These are phyloP conservation scores for Pneumocystis carinii DNA, from an alignment of 1,139 yeast genomes.

Conservation along the genomic window DNA sequence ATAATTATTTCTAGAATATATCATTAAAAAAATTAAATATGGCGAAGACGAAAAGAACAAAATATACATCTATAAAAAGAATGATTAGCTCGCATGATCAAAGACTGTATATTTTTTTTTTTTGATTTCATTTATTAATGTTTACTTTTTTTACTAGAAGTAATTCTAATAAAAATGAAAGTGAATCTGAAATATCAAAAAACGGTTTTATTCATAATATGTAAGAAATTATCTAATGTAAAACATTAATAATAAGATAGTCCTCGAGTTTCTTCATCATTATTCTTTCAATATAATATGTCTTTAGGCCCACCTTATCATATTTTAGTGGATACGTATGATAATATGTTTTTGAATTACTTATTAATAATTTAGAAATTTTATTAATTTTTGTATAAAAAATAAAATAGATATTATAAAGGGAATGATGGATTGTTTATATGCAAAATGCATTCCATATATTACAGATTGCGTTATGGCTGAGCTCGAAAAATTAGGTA, in stretches of 20 bases:
- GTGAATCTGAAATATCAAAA: slow-evolving; percentile 24
- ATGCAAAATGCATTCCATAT: slow-evolving; percentile 89
- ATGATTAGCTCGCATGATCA: slow-evolving; percentile 61
- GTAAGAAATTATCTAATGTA: slow-evolving; percentile 14
- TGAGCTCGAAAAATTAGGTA: slow-evolving; percentile 88
- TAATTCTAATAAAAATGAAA: slow-evolving; percentile 24
- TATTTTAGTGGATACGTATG: slow-evolving; percentile 70
- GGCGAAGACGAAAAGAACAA: slow-evolving; percentile 95
- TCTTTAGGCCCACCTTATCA: slow-evolving; percentile 96
- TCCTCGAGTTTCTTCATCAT: slow-evolving; percentile 94
- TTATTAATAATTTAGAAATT: slow-evolving; percentile 32
- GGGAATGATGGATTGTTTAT: slow-evolving; percentile 90
- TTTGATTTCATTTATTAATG: slow-evolving; percentile 15
- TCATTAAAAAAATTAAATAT: slow-evolving; percentile 27
- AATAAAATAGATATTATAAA: slow-evolving; percentile 83
- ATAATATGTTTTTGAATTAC: neutral
- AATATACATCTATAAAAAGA: slow-evolving; percentile 89
- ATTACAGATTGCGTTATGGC: slow-evolving; percentile 97
- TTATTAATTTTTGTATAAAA: slow-evolving; percentile 87
- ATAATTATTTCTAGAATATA: neutral
- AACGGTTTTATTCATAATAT: slow-evolving; percentile 75
- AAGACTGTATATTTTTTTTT: slow-evolving; percentile 30
- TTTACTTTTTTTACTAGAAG: slow-evolving; percentile 23
- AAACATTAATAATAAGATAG: slow-evolving; percentile 11
- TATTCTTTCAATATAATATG: slow-evolving; percentile 85